These are phyloP conservation scores for Pholiota adiposa DNA, from an alignment of 1,284 basidiomycete genomes.

Conservation along the genomic window DNA sequence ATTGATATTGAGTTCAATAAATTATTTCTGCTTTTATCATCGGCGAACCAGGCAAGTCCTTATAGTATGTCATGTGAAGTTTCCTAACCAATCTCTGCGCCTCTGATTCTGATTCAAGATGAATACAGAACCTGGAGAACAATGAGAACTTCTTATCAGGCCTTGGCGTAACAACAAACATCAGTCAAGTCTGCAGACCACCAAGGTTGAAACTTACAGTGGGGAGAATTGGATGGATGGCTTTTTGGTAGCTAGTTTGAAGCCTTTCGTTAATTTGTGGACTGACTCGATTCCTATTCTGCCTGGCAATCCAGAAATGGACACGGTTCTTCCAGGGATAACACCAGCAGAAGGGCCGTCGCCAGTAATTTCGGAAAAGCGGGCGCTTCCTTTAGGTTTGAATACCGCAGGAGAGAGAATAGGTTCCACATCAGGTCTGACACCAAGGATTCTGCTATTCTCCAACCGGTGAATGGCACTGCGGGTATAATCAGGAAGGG, in stretches of 20 bases:
- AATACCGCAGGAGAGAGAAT: neutral
- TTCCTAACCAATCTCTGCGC: slow-evolving; percentile 68
- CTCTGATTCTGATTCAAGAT: slow-evolving; percentile 58
- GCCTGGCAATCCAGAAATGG: slow-evolving; percentile 64
- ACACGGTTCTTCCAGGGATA: slow-evolving; percentile 54
- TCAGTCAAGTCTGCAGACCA: neutral
- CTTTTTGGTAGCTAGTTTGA: slow-evolving; percentile 41
- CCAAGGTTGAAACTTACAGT: slow-evolving; percentile 44
- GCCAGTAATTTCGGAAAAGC: slow-evolving; percentile 33
- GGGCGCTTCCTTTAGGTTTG: neutral
- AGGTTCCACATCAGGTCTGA: slow-evolving; percentile 21
- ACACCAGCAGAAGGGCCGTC: slow-evolving; percentile 58
- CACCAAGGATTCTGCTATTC: slow-evolving; percentile 48
- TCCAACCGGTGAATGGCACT: slow-evolving; percentile 47
- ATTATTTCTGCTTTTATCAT: slow-evolving; percentile 61
- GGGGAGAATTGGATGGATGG: slow-evolving; percentile 41
- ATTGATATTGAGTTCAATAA: slow-evolving; percentile 46
- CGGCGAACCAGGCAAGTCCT: slow-evolving; percentile 43
- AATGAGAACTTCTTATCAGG: slow-evolving; percentile 44
- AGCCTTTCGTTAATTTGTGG: slow-evolving; percentile 46
- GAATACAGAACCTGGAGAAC: slow-evolving; percentile 56
- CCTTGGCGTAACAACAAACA: slow-evolving; percentile 26
- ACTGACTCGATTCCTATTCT: slow-evolving; percentile 41
- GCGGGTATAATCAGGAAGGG: slow-evolving; percentile 45
- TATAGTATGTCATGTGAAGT: slow-evolving; percentile 60